Base-by-base conservation (phyloP, 2,329 filamentous ascomycete genomes). In the Pyrenochaeta sp. region DNA sequence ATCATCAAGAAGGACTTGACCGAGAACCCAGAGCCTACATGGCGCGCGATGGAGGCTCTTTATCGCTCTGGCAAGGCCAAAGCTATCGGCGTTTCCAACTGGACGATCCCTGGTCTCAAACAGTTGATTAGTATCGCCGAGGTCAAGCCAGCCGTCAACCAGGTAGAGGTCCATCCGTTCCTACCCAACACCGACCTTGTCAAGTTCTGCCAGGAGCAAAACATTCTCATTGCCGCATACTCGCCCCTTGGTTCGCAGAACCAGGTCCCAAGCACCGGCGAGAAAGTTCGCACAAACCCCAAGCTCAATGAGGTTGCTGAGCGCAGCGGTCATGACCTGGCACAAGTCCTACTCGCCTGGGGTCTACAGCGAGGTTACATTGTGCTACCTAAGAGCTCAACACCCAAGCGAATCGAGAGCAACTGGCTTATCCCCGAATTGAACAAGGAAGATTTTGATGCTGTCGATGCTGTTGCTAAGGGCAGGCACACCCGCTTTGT, bases 271-370 rank as follows among this genome's bases (percentile, higher is more conserved):
- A 82, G 71, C 48, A 87, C 84, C 6, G 86, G 86, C 55, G 86
- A 89, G 76, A 85, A 81, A 59, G 84, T 85, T 11, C 76, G 83
- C 32, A 86, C 86, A 29, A 88, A 95, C 54, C 74, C 81, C 44
- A 81, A 80, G 14, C 75, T 94, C 38, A 82, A 83, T 56, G 78
- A 78, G 15, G 72, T 95, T 38, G 85, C 86, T 1, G 75, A 86
- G 62, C 90, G 90, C 74, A 84, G 94, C 67, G 80, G 79, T 51
- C 89, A 89, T 75, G 83, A 84, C 7, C 84, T 88, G 47, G 87
- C 89, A 1, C 91, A 96, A 77, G 76, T 96, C n/a, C 69, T 96
- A 65, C 74, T 96, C 36, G 81, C 90, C 42, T 96, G 90, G 82
- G 89, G 88, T 53, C 71, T 96, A 70, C 87, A 94, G 74, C 90